Conservation (phyloP, 352 stramenopile species). For the Globisporangium echinulatum region DNA sequence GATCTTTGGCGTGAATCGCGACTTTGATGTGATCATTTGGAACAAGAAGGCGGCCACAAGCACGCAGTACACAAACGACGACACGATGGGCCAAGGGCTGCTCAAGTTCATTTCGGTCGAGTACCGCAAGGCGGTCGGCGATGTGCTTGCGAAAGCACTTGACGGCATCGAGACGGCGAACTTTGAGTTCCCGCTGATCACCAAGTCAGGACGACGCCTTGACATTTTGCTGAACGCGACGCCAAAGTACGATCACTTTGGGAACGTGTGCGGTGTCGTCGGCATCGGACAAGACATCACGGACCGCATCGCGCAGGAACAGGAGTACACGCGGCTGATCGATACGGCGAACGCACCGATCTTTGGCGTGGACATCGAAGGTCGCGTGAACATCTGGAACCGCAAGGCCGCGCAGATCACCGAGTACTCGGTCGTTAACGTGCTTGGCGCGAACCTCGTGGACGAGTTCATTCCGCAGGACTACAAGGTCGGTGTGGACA, state of each 20-base stretch:
- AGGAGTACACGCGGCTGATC: slow-evolving; percentile 78
- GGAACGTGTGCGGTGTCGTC: slow-evolving; percentile 50
- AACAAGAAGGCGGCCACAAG: slow-evolving; percentile 83
- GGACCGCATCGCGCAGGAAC: slow-evolving; percentile 55
- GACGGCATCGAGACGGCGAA: slow-evolving; percentile 53
- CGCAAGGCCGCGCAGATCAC: slow-evolving; percentile 74
- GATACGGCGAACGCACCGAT: slow-evolving; percentile 84
- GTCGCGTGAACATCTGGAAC: slow-evolving; percentile 81
- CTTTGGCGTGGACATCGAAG: slow-evolving; percentile 64
- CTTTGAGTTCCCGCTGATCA: slow-evolving; percentile 71
- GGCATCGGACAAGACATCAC: slow-evolving; percentile 72
- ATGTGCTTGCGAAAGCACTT: slow-evolving; percentile 48
- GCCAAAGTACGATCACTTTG: slow-evolving; percentile 46
- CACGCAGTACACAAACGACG: slow-evolving; percentile 79
- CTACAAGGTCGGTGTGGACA: slow-evolving; percentile 39
- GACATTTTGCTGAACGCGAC: slow-evolving; percentile 61
- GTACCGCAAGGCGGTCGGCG: slow-evolving; percentile 48
- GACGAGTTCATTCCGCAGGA: slow-evolving; percentile 72
- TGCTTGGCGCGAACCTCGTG: slow-evolving; percentile 59
- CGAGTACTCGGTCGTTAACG: slow-evolving; percentile 61
- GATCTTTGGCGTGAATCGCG: slow-evolving; percentile 83
- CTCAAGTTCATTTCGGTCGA: slow-evolving; percentile 59
- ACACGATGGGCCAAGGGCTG: slow-evolving; percentile 65
- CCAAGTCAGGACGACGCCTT: slow-evolving; percentile 41
- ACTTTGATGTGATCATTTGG: slow-evolving; percentile 76